Evolutionary conservation across 2,329 filamentous ascomycete species (phyloP).

Genomic region (Arachnopeziza araneosa): DNA sequence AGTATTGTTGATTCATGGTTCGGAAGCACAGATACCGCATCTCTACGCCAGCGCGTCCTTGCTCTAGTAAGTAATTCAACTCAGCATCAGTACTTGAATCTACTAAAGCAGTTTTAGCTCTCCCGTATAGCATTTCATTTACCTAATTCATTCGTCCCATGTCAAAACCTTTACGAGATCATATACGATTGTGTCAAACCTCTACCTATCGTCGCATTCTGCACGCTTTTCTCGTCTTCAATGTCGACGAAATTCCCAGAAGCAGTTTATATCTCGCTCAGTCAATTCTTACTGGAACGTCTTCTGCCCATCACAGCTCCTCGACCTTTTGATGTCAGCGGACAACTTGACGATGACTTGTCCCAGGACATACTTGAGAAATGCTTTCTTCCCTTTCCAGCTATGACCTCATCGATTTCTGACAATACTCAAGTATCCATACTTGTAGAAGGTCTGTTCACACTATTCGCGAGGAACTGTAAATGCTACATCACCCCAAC

Average conservation of each 20-base stretch:
- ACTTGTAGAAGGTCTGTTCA: conserved; percentile 46
- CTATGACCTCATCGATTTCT: conserved; percentile 39
- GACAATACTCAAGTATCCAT: conserved; percentile 56
- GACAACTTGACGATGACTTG: conserved; percentile 35
- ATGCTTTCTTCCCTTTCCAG: conserved; percentile 49
- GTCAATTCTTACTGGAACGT: conserved; percentile 45
- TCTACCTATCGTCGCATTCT: conserved; percentile 31
- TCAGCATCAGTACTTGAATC: neutral
- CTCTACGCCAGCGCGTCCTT: conserved; percentile 26
- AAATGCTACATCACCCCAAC: conserved; percentile 22
- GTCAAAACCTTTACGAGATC: conserved; percentile 41
- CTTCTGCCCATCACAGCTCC: conserved; percentile 37
- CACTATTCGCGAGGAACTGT: conserved; percentile 36
- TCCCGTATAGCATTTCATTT: conserved; percentile 30
- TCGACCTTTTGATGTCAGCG: conserved; percentile 30
- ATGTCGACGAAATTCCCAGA: conserved; percentile 31
- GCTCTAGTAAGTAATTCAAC: conserved; percentile 19
- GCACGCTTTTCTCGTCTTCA: conserved; percentile 38
- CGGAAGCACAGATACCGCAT: conserved; percentile 26
- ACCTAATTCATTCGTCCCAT: conserved; percentile 40
- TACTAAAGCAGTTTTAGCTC: neutral
- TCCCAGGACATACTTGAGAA: conserved; percentile 44
- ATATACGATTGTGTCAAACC: conserved; percentile 39
- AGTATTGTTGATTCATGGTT: conserved; percentile 15
- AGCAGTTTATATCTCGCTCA: conserved; percentile 42